Base-by-base conservation (phyloP, 371 early-diverging fungal genomes). In the Mortierella sp. region DNA sequence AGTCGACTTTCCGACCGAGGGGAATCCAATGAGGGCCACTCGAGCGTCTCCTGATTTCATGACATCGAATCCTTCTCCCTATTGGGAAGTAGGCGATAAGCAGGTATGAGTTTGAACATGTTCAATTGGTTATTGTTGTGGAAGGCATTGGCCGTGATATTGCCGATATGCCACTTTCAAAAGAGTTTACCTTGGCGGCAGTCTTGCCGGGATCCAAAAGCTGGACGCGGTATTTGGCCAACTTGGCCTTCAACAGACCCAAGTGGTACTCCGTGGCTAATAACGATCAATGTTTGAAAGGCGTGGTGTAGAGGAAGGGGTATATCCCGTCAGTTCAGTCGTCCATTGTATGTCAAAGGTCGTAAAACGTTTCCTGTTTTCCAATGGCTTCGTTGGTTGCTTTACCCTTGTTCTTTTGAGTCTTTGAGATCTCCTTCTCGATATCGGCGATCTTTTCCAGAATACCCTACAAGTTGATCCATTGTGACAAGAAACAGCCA, bases 1-100 rank as follows among this genome's bases (percentile, higher is more conserved):
- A 4, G 99, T 99, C 26, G 97, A 96, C 88, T 99, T 99, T 67
- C 99, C 99, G 26, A 99, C 99, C 16, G 99, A 98, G 14, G 99
- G 99, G 80, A 99, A 99, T 68, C 99, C 99, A 82, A 99, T 97
- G 90, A 99, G 92, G 4, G 97, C 99, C 40, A 99, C 98, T 68
- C 99, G 94, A 7, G 99, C 99, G 85, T 98, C 98, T 14, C 99
- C 99, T 43, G 96, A 95, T 88, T 98, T 96, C 91, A 97, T 96
- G 39, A 99, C 98, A 90, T 99, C 99, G 85, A 99, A 99, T 39
- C 98, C 99, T 78, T 95, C 97, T 50, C 97, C 98, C 93, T 94
- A 82, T 29, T 29, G n/a, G n/a, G n/a, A n/a, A n/a, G n/a, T n/a
- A n/a, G n/a, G n/a, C n/a, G n/a, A n/a, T n/a, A n/a, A n/a, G n/a